Conservation (phyloP, 352 stramenopile genomes). For the Albugo candida region DNA sequence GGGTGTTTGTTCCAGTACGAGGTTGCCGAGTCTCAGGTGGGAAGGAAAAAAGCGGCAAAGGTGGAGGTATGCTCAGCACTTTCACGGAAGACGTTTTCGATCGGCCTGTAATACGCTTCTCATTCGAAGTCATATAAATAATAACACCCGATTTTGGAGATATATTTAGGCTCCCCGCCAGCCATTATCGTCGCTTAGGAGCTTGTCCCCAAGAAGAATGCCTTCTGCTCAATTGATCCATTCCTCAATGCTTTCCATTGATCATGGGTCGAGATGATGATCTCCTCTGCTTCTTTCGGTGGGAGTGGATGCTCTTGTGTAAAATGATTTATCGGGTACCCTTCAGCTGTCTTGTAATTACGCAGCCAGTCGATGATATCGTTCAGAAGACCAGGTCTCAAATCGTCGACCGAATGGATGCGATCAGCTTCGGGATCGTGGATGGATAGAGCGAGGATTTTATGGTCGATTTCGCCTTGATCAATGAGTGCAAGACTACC, state of each 20-base stretch:
- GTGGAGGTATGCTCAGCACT: constrained; percentile 11
- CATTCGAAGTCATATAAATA: too few relatives aligned
- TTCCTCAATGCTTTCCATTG: constrained; percentile 20
- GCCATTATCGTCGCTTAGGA: too few relatives aligned
- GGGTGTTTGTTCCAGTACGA: constrained; percentile 18
- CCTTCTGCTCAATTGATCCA: too few relatives aligned
- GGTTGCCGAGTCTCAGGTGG: constrained; percentile 23
- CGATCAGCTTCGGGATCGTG: constrained; percentile 65
- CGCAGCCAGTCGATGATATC: constrained; percentile 91
- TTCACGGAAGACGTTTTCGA: too few relatives aligned
- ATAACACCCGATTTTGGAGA: too few relatives aligned
- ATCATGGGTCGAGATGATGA: constrained; percentile 42
- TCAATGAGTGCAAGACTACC: constrained; percentile 95
- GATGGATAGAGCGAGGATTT: constrained; percentile 91
- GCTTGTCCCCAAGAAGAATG: too few relatives aligned
- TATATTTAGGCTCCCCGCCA: too few relatives aligned
- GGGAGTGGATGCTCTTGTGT: constrained; percentile 49
- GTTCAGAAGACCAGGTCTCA: constrained; percentile 84
- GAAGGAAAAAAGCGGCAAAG: constrained; percentile 34
- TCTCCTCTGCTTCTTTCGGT: constrained; percentile 29
- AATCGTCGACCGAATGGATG: constrained; percentile 80
- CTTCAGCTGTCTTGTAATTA: constrained; percentile 97
- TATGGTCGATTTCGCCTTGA: constrained; percentile 97
- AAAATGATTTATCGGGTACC: constrained; percentile 89
- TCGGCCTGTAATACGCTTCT: too few relatives aligned